phyloP scores from a whole-genome alignment of 495 filamentous ascomycete genomes.

The Chaetomium tenue region DNA sequence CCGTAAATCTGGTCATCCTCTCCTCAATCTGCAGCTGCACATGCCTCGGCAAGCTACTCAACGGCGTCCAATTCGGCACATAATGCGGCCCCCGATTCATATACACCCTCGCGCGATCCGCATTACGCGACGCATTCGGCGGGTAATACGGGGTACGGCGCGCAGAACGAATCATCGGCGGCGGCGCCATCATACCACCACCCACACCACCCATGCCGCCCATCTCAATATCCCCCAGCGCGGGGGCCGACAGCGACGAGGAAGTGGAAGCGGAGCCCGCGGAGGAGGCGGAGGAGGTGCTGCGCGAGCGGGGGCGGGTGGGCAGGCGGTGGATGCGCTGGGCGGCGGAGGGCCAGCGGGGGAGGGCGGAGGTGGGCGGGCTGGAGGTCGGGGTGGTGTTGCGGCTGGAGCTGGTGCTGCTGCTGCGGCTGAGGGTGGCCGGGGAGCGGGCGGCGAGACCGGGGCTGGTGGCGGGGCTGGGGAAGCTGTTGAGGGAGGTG shows the following conservation, averaged over 20 bases:
- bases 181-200: neutral
- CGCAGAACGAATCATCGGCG: slow-evolving; percentile 10
- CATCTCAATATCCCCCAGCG: neutral
- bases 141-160: slow-evolving; percentile 31
- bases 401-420: slow-evolving; percentile 5
- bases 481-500: slow-evolving; percentile 16
- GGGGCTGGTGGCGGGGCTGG: slow-evolving; percentile 14
- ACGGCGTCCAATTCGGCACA: slow-evolving; percentile 30
- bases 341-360: slow-evolving; percentile 17
- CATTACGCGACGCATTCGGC: slow-evolving; percentile 28
- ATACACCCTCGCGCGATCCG: slow-evolving; percentile 24
- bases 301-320: slow-evolving; percentile 12
- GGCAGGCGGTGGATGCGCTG: slow-evolving; percentile 19
- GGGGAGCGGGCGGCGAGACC: slow-evolving; percentile 4
- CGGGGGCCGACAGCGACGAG: no score
- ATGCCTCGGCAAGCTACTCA: slow-evolving; percentile 25
- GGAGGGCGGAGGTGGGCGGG: slow-evolving; percentile 1
- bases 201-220: neutral
- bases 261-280: neutral
- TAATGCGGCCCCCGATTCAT: slow-evolving; percentile 30
- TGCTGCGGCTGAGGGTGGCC: neutral
- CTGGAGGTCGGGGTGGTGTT: neutral
- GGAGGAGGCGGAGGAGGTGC: slow-evolving; percentile 10
- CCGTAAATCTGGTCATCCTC: slow-evolving; percentile 22
- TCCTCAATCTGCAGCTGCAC: slow-evolving; percentile 27